Base-by-base conservation (phyloP, 2,329 filamentous ascomycete species). In the Plenodomus lindquistii region DNA sequence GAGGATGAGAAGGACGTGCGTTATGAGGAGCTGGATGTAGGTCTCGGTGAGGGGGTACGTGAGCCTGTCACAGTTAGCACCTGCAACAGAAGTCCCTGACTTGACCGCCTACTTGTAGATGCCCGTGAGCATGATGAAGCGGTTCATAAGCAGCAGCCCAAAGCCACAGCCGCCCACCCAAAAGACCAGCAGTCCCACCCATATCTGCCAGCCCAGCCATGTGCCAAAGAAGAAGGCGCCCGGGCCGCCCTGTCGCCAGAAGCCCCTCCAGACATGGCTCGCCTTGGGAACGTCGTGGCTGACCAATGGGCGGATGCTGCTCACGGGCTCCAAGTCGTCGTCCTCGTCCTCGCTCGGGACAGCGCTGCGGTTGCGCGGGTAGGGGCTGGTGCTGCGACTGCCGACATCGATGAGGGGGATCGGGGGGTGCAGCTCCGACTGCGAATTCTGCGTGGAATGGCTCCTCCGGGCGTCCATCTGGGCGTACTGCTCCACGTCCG, bases 31-130 rank as follows among this genome's bases (percentile, higher is more conserved):
- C 55, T 82, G 77, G 16, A 80, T 60, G 21, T 79, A 75, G 0
- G 79, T 80, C 42, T 75, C 73, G 8, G 78, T 76, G 22, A 82
- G 66, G 13, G 80, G 80, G 50, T 80, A 82, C 1, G 76, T 76
- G 50, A 82, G 81, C 56, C 77, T 80, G 59, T 15, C 10, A 2
- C 1, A 4, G 22, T 70, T 45, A 69, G 65, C 46, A 46, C 24
- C 13, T 21, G 27, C n/a, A 8, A 27, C 18, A 1, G n/a, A 15
- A 17, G 21, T 15, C n/a, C 18, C 18, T 9, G 20, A 19, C 44
- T 10, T 18, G 10, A 17, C 42, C 46, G 27, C 63, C 46, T 46
- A 73, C 69, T 74, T 74, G 58, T 73, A 79, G 21, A 77, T 73
- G 42, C 77, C 77, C 47, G 76, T 80, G 67, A 74, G 71, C 50